Percentiles rank a stretch among this genome's conserved stretches.
These are phyloP conservation scores for Claviceps digitariae DNA, from an alignment of 2,329 filamentous ascomycete genomes.

Conservation along the genomic window DNA sequence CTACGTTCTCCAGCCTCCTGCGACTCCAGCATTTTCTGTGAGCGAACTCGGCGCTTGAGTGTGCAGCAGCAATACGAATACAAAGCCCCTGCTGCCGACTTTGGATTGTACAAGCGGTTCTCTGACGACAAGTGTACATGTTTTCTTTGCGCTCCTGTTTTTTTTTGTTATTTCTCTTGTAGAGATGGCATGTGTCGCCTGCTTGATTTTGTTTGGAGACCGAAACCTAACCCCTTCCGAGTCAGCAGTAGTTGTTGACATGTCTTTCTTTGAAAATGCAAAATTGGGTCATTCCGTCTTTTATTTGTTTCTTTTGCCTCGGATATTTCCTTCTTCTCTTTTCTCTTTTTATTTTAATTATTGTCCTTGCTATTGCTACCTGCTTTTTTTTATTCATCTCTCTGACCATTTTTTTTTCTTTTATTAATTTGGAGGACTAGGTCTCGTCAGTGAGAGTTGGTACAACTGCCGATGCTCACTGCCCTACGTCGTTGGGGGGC, in stretches of 20 bases:
- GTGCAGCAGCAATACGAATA: neutral
- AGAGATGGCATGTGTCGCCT: neutral
- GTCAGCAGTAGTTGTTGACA: neutral
- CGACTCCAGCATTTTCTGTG: constrained; percentile 23
- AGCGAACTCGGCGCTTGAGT: constrained; percentile 21
- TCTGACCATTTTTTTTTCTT: neutral
- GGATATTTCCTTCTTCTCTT: neutral
- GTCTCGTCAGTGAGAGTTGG: neutral
- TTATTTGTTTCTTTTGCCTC: neutral
- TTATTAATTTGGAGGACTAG: neutral
- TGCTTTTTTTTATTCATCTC: no score
- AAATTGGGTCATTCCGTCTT: neutral
- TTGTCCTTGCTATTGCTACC: no score
- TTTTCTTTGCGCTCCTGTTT: neutral
- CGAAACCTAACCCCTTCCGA: neutral
- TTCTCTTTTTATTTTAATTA: neutral
- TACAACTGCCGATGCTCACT: neutral
- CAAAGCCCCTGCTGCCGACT: neutral
- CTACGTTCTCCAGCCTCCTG: constrained; percentile 24
- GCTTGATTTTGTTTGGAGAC: neutral
- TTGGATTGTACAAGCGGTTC: neutral
- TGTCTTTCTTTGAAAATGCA: neutral
- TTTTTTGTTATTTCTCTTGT: neutral
- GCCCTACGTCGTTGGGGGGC: no score
- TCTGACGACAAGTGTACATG: no score